phyloP scores from a whole-genome alignment of 257 asterid species.

The Phtheirospermum japonicum region DNA sequence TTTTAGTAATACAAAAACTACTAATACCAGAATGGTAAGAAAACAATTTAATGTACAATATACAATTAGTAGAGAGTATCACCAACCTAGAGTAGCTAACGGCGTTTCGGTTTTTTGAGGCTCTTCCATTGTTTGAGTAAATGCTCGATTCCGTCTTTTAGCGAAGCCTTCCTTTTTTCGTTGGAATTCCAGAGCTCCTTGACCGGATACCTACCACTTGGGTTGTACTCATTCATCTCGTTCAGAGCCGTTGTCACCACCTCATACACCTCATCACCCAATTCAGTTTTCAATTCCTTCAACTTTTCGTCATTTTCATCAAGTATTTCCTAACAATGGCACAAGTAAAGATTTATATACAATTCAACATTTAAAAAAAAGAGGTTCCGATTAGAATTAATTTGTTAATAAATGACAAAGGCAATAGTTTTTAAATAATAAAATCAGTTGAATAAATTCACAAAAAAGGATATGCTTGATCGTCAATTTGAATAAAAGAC shows the following conservation, averaged over 20 bases:
- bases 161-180: slow-evolving; percentile 36
- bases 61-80: not conserved
- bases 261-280: slow-evolving; percentile 41
- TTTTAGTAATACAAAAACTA: not conserved
- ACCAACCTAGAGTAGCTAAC: slow-evolving; percentile 32
- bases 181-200: slow-evolving; percentile 48
- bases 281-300: slow-evolving; percentile 36
- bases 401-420: not conserved
- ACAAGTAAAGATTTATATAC: not conserved
- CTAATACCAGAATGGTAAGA: not conserved
- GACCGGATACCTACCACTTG: slow-evolving; percentile 65
- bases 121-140: slow-evolving; percentile 50
- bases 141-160: slow-evolving; percentile 42
- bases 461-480: not conserved
- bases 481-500: not conserved
- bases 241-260: slow-evolving; percentile 41
- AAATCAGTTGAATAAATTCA: not conserved
- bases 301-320: slow-evolving; percentile 55
- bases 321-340: slow-evolving; percentile 40
- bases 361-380: slow-evolving; percentile 6
- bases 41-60: slow-evolving; percentile 8
- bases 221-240: slow-evolving; percentile 56
- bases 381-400: not conserved
- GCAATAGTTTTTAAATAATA: not conserved
- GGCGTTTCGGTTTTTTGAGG: slow-evolving; percentile 26